Conservation (phyloP, 371 early-diverging fungal genomes). For the Choanephora cucurbitarum region DNA sequence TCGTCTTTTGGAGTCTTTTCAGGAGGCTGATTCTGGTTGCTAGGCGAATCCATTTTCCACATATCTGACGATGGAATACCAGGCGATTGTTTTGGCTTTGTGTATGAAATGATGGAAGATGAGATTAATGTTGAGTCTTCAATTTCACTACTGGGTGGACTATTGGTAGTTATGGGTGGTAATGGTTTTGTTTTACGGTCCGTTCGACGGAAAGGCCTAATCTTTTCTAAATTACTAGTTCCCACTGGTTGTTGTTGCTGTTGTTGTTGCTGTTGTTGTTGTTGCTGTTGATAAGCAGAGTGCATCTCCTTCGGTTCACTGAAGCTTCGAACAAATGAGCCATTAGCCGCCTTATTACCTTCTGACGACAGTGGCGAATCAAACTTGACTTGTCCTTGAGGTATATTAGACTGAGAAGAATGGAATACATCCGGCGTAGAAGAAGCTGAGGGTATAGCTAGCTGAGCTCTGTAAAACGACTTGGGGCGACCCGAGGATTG, state of each 20-base stretch:
- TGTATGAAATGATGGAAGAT: conserved; percentile 3
- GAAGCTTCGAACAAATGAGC: background rate
- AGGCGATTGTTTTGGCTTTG: conserved; percentile 2
- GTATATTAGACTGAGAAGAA: background rate
- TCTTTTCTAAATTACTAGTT: background rate
- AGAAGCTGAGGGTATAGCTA: conserved; percentile 17
- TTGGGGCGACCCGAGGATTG: background rate
- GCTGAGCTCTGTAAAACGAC: conserved; percentile 25
- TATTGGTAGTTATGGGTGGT: background rate
- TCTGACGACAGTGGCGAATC: too few species aligned
- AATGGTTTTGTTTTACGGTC: conserved; percentile 10
- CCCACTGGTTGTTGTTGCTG: background rate
- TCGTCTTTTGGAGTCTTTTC: background rate
- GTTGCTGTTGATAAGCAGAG: background rate
- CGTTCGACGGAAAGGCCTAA: background rate
- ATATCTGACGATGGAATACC: background rate
- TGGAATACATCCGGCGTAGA: conserved; percentile 19
- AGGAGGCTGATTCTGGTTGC: background rate
- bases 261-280: background rate
- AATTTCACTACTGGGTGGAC: background rate
- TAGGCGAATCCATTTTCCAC: background rate
- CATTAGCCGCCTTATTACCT: background rate
- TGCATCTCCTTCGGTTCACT: background rate
- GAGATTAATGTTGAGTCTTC: background rate
- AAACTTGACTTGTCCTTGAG: background rate